These are phyloP conservation scores for Parsonsia alboflavescens DNA, from an alignment of 257 asterid genomes.

Conservation along the genomic window DNA sequence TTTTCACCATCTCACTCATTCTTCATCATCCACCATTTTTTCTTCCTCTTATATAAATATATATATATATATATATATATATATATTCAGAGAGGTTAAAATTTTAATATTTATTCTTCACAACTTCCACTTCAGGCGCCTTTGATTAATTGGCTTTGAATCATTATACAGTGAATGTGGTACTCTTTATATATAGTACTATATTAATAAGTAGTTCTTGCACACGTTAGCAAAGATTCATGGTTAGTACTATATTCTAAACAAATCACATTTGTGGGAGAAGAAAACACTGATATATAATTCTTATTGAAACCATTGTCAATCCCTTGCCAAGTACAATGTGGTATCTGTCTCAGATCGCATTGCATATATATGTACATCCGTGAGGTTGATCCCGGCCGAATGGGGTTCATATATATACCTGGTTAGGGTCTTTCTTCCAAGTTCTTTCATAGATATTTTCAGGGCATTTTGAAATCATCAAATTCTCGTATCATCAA, in stretches of 20 bases:
- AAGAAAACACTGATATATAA: neutral
- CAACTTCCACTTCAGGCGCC: neutral
- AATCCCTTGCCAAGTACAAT: neutral
- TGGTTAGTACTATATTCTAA: neutral
- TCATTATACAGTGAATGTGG: neutral
- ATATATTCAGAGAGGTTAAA: too few relatives aligned
- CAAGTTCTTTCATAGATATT: neutral
- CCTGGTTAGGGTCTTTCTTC: neutral
- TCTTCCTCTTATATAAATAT: neutral
- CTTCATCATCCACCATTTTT: neutral
- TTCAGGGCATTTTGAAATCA: neutral
- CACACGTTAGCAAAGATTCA: conserved; percentile 2
- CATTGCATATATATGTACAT: neutral
- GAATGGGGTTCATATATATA: neutral
- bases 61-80: too few relatives aligned
- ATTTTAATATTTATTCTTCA: neutral
- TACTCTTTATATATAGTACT: too few relatives aligned
- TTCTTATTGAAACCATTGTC: neutral
- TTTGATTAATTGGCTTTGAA: neutral
- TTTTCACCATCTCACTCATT: neutral
- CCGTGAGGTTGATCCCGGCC: neutral
- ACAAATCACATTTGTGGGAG: neutral
- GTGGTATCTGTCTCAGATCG: neutral
- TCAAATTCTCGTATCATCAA: neutral
- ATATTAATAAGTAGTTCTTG: neutral